Conservation (phyloP, 352 stramenopile genomes). For the Globisporangium alternatum region DNA sequence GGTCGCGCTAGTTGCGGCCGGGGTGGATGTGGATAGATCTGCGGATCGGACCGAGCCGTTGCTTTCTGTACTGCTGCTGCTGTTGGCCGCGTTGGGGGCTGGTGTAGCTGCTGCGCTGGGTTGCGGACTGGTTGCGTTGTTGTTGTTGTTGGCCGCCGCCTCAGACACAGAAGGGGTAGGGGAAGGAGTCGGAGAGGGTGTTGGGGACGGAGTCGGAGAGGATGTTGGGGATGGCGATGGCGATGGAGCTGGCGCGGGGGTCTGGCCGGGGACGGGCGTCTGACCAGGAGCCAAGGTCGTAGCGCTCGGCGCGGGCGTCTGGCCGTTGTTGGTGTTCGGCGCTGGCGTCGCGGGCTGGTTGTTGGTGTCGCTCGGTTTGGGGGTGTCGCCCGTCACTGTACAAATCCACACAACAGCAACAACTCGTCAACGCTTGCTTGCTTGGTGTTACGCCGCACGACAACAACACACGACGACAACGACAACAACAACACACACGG, state of each 20-base stretch:
- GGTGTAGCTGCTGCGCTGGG: neutral
- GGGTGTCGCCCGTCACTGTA: conserved; percentile 12
- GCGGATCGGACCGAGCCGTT: conserved; percentile 8
- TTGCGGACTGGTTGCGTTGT: conserved; percentile 3
- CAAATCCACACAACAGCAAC: neutral
- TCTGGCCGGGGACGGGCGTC: conserved; percentile 2
- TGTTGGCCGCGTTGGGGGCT: neutral
- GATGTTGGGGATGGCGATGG: conserved; percentile 1
- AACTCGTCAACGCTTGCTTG: neutral
- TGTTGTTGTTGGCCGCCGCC: neutral
- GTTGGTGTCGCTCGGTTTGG: conserved; percentile 30
- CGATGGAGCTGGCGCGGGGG: conserved; percentile 1
- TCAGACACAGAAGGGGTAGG: conserved; percentile 8
- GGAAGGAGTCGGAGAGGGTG: conserved; percentile 3
- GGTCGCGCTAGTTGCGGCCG: conserved; percentile 2
- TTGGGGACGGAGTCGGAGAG: neutral
- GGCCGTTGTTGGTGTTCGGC: conserved; percentile 11
- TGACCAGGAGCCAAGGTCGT: conserved; percentile 5
- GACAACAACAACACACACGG: conserved; percentile 1
- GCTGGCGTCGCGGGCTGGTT: conserved; percentile 25
- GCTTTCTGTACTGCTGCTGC: conserved; percentile 10
- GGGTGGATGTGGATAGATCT: neutral
- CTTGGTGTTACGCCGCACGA: conserved; percentile 5
- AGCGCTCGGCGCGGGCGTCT: conserved; percentile 5
- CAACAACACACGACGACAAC: too few relatives aligned